Evolutionary conservation across 2,329 filamentous ascomycete species (phyloP).

Genomic region (Pseudogymnoascus sp.): DNA sequence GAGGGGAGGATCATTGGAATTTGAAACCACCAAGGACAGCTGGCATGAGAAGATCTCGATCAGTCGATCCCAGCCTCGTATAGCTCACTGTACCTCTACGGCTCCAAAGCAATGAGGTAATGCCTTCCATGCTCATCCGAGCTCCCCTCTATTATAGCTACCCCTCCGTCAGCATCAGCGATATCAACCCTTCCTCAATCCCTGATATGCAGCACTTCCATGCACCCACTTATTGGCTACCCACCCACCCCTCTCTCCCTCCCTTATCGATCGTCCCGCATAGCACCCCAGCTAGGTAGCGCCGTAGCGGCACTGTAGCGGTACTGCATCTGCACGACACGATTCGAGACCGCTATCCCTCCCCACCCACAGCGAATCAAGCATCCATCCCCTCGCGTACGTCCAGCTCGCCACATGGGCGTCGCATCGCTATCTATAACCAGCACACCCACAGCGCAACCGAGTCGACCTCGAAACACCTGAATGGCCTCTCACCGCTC

Average conservation of each 20-base stretch:
- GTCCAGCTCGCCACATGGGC: neutral
- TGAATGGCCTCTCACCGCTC: neutral
- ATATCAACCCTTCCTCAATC: neutral
- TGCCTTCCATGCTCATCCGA: neutral
- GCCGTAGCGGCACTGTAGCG: neutral
- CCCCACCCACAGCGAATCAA: neutral
- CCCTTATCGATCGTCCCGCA: conserved; percentile 6
- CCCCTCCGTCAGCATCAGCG: neutral
- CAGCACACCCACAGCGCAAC: neutral
- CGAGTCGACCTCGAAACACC: neutral
- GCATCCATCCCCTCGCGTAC: neutral
- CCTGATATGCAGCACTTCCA: neutral
- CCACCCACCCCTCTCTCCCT: neutral
- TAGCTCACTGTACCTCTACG: neutral
- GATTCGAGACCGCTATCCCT: neutral
- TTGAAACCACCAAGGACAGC: neutral
- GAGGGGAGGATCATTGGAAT: neutral
- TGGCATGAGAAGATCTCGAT: neutral
- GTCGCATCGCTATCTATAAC: neutral
- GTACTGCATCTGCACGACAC: conserved; percentile 4
- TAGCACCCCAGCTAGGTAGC: neutral
- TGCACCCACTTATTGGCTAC: neutral
- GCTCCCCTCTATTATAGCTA: neutral
- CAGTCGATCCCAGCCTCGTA: neutral
- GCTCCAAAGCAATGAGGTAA: conserved; percentile 1